These are phyloP conservation scores for Macrotyloma uniflorum DNA, from an alignment of 306 rosid genomes.

Conservation along the genomic window DNA sequence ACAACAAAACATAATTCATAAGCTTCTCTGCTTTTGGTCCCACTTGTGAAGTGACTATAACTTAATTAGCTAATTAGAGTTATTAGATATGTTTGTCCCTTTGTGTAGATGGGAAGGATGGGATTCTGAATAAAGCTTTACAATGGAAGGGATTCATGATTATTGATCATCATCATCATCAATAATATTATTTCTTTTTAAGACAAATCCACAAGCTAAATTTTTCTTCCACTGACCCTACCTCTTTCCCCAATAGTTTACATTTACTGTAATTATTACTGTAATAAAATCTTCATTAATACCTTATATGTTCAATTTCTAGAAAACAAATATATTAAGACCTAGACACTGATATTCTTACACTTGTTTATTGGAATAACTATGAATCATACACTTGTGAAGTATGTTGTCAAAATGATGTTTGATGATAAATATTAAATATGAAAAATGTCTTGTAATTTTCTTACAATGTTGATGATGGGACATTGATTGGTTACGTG, in stretches of 20 bases:
- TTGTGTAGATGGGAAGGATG: neutral
- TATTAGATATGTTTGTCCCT: neutral
- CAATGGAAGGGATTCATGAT: neutral
- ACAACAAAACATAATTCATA: neutral
- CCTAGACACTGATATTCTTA: too few species aligned
- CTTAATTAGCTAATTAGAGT: neutral
- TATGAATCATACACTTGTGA: too few species aligned
- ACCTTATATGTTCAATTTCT: too few species aligned
- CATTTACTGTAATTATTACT: too few species aligned
- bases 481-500: neutral
- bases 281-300: too few species aligned
- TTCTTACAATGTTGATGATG: neutral
- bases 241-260: neutral
- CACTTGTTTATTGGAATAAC: too few species aligned
- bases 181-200: neutral
- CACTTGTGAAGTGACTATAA: conserved; percentile 10
- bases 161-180: neutral
- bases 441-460: too few species aligned
- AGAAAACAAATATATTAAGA: too few species aligned
- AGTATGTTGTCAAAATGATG: too few species aligned
- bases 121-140: conserved; percentile 21
- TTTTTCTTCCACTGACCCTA: neutral
- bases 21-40: neutral
- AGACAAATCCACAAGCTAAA: neutral
- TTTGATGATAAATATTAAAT: too few species aligned